Evolutionary conservation across 768 basidiomycete genomes (phyloP).

Genomic region (Panaeolus cyanescens): DNA sequence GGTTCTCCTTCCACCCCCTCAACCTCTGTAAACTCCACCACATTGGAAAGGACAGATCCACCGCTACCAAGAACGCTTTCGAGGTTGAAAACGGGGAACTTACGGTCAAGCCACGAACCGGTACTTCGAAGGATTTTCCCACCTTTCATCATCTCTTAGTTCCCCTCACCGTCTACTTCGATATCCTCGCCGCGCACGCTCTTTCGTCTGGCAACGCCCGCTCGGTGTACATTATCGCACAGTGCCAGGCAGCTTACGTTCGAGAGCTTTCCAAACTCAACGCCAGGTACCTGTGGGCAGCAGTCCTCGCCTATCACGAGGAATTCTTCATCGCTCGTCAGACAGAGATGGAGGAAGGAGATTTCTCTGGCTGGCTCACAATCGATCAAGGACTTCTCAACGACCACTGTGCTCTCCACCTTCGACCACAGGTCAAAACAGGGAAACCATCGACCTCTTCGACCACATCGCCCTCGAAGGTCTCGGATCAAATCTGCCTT

Average conservation of each 20-base stretch:
- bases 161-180: slow-evolving; percentile 11
- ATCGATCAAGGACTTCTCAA: neutral
- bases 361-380: neutral
- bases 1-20: neutral
- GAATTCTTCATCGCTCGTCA: neutral
- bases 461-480: neutral
- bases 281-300: slow-evolving; percentile 6
- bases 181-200: slow-evolving; percentile 5
- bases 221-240: neutral
- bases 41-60: neutral
- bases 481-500: slow-evolving; percentile 13
- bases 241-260: neutral
- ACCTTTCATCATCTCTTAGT: slow-evolving; percentile 8
- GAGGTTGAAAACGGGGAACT: neutral
- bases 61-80: neutral
- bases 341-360: neutral
- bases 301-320: slow-evolving; percentile 1
- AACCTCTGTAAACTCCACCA: slow-evolving; percentile 9
- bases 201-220: neutral
- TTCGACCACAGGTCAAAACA: neutral
- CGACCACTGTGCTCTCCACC: neutral
- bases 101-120: neutral
- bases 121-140: slow-evolving; percentile 8
- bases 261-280: slow-evolving; percentile 6
- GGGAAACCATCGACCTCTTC: neutral